Evolutionary conservation across 768 basidiomycete species (phyloP), one percentile per base, ranked within the genome.

Genomic region (Tephrocybe sp.): DNA sequence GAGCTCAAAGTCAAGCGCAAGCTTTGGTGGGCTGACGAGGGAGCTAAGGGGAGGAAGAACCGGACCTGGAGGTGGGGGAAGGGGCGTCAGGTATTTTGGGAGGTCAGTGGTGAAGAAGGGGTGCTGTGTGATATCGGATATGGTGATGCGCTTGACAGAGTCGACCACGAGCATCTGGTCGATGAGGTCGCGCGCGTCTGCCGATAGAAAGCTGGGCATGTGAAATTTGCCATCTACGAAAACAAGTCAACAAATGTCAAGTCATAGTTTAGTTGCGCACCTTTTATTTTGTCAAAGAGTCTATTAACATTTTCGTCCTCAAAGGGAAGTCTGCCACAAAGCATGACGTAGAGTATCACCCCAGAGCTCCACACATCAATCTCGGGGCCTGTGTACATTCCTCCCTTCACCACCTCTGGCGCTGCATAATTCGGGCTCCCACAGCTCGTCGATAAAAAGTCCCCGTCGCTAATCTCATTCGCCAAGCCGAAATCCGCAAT

Each of bases 291-390:
- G 49, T 88, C 85, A 72, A 98, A 98, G 10, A 99, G 70, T 0
- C 82, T 77, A 43, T 93, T 91, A 36, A 98, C 93, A 63, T 97
- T 90, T 39, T 97, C 93, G 68, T 98, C 95, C 71, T 98, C 97
- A 65, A 99, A 99, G 1, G 97, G 97, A 26, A 99, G 78, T 41
- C 89, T 76, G 4, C 96, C 97, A 62, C 91, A 95, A 4, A 99
- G 79, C 87, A 99, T 94, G 51, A 98, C 97, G 70, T 95, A 98
- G 45, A 99, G 80, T 58, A 99, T 98, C n/a, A 99, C 96, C 0
- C 97, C 97, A 49, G 91, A 91, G 59, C 91, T 93, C 97, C 97
- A 99, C 10, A 98, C 93, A 57, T 99, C 97, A 62, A 98, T 97
- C 70, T 98, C 97, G 0, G 96, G 95, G 0, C 97, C 97, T 0